Evolutionary conservation across 2,329 filamentous ascomycete genomes (phyloP).

Genomic region (Paracoccidioides brasiliensis): DNA sequence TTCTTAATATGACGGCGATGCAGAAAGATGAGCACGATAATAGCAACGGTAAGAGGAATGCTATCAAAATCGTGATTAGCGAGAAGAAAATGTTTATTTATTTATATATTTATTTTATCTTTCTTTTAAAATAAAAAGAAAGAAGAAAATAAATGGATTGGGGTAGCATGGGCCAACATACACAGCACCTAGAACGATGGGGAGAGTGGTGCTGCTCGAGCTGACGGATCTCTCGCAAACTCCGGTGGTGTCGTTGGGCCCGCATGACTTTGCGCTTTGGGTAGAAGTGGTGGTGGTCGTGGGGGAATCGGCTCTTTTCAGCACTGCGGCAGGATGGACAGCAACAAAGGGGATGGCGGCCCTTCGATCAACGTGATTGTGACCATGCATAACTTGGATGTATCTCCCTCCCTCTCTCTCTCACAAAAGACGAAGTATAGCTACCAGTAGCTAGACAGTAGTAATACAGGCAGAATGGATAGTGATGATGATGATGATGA

Average conservation of each 20-base stretch:
- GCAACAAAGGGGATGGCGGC: conserved; percentile 1
- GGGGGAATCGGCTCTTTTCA: conserved; percentile 3
- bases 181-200: conserved; percentile 57
- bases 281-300: conserved; percentile 10
- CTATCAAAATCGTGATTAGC: conserved; percentile 37
- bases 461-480: too few relatives aligned
- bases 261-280: conserved; percentile 10
- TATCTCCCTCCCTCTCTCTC: conserved; percentile 4
- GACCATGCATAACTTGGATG: not conserved
- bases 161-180: conserved; percentile 37
- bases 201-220: conserved; percentile 44
- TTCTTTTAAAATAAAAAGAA: not conserved
- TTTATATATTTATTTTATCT: not conserved
- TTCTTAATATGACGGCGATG: conserved; percentile 66
- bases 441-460: not conserved
- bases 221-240: conserved; percentile 48
- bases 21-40: conserved; percentile 58
- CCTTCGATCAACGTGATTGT: not conserved
- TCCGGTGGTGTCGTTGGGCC: conserved; percentile 15
- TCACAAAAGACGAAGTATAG: not conserved
- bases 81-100: not conserved
- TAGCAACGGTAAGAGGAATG: conserved; percentile 57
- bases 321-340: not conserved
- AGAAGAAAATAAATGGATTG: not conserved
- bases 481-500: too few relatives aligned